Evolutionary conservation across 2,329 filamentous ascomycete genomes (phyloP), one percentile per base, ranked within the genome.

Genomic region (Calonectria crousiana): DNA sequence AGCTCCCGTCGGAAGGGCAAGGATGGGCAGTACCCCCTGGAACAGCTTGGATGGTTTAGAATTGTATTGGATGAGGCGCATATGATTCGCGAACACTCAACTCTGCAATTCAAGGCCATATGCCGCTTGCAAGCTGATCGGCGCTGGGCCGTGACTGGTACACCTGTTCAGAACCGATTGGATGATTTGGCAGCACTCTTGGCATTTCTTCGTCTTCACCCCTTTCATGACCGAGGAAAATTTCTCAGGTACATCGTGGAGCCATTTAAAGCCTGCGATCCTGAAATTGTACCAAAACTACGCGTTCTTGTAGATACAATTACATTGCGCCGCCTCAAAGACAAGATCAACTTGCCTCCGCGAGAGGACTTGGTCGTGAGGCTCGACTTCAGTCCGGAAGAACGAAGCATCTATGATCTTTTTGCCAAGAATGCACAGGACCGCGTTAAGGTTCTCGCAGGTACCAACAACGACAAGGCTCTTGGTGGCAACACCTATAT

Each of bases 121-220:
- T 96, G 95, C 77, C 90, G 92, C 26, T 88, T 98, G 3, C 90
- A 94, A 74, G 95, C 95, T 2, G 91, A 94, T 81, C 92, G 96
- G 38, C 93, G 96, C 41, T 99, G 97, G 97, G 96, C 96, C 3
- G 95, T 98, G n/a, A 98, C 97, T 0, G 97, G 96, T 69, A 98
- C 97, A 0, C 97, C 96, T 0, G 95, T 98, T 11, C 96, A 98
- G 84, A 99, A 99, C 82, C 93, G 95, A 5, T 89, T 98, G 3
- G 95, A 97, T 77, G 97, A 99, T 83, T 89, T 98, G 28, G 94
- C 95, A 18, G 94, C 96, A 1, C 88, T 98, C 3, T 92, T 98
- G 73, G 94, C 93, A 38, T 98, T 98, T 81, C 87, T 98, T 52
- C 92, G 94, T 18, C 88, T 98, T 18, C 92, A 92, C 79, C 96